Evolutionary conservation across 306 rosid species (phyloP).

Genomic region (Castanea sativa): DNA sequence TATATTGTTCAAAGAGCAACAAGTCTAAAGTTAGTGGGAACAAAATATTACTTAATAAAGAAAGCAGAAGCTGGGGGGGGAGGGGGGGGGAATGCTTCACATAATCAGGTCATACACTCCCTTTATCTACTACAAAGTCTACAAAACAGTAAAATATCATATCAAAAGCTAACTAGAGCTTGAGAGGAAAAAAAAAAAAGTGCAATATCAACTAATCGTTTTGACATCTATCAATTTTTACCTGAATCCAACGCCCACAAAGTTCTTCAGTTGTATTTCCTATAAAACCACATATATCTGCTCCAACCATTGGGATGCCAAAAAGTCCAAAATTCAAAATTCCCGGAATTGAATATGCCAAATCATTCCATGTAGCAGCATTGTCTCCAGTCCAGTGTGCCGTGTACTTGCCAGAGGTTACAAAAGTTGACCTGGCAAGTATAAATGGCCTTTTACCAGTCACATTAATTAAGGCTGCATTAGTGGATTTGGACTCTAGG

Average conservation of each 20-base stretch:
- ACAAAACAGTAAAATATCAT: background rate
- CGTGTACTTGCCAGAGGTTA: constrained; percentile 79
- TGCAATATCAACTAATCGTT: background rate
- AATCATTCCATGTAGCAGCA: constrained; percentile 79
- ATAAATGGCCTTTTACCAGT: constrained; percentile 87
- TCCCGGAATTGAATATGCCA: constrained; percentile 67
- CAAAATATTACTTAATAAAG: too few relatives aligned
- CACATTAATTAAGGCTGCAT: constrained; percentile 44
- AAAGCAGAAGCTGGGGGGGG: too few relatives aligned
- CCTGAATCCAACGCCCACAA: constrained; percentile 94
- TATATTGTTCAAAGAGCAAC: too few relatives aligned
- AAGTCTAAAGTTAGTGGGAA: too few relatives aligned
- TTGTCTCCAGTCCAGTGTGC: constrained; percentile 99
- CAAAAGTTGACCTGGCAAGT: constrained; percentile 79
- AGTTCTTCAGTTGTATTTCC: constrained; percentile 77
- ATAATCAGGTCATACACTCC: background rate
- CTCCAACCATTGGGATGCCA: constrained; percentile 93
- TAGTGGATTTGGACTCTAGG: constrained; percentile 63
- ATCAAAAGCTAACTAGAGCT: background rate
- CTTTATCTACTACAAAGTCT: background rate
- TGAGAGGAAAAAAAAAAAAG: background rate
- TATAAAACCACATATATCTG: constrained; percentile 85
- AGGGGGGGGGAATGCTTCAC: background rate
- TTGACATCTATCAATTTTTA: constrained; percentile 15
- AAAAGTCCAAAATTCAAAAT: constrained; percentile 72